Evolutionary conservation across 176 grass and related monocot genomes (phyloP).

Genomic region (Elaeis guineensis): DNA sequence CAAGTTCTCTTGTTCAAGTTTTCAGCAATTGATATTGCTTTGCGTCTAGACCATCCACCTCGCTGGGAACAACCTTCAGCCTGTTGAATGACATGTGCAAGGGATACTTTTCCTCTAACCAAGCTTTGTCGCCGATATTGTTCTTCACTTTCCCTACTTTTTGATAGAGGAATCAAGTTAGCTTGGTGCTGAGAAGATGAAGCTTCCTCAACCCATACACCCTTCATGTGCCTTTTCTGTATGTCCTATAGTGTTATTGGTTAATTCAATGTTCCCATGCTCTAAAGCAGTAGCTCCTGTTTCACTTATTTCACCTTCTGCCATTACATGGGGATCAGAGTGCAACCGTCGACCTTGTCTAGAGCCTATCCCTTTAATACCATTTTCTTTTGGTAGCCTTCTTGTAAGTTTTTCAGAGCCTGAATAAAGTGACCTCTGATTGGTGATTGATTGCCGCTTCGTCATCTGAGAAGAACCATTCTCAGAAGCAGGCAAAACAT

Average conservation of each 20-base stretch:
- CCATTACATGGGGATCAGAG: slow-evolving; percentile 82
- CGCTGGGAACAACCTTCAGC: slow-evolving; percentile 14
- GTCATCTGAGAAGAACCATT: slow-evolving; percentile 33
- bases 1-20: slow-evolving; percentile 96
- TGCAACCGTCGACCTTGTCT: slow-evolving; percentile 56
- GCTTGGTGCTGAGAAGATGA: slow-evolving; percentile 40
- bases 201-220: slow-evolving; percentile 31
- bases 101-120: slow-evolving; percentile 23
- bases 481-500: slow-evolving; percentile 32
- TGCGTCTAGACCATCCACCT: slow-evolving; percentile 50
- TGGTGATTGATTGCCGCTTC: slow-evolving; percentile 54
- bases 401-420: slow-evolving; percentile 47
- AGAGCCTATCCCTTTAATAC: slow-evolving; percentile 21
- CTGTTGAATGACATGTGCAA: slow-evolving; percentile 19
- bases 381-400: slow-evolving; percentile 29
- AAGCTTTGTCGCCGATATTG: slow-evolving; percentile 8
- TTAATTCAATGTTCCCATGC: slow-evolving; percentile 23
- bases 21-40: slow-evolving; percentile 79
- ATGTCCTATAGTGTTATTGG: slow-evolving; percentile 1
- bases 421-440: slow-evolving; percentile 49
- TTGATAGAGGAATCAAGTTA: slow-evolving; percentile 22
- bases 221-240: slow-evolving; percentile 31
- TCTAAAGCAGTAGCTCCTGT: slow-evolving; percentile 22
- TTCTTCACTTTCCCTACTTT: slow-evolving; percentile 28
- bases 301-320: slow-evolving; percentile 89